Evolutionary conservation across 1,139 yeast species (phyloP), one percentile per base, ranked within the genome.

Genomic region (Zygoascus meyerae): DNA sequence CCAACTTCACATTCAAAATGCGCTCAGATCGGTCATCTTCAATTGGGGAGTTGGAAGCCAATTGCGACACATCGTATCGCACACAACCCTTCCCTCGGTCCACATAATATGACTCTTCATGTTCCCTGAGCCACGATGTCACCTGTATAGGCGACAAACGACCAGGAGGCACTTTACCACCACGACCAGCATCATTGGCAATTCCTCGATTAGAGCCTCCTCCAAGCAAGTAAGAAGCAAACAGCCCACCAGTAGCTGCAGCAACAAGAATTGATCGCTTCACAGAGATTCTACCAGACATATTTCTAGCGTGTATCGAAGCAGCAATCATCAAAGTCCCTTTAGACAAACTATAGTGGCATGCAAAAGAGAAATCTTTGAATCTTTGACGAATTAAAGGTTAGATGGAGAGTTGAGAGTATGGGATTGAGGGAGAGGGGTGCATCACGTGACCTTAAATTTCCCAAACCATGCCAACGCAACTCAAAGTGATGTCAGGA

Each of bases 11-110:
- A 51, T 86, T 89, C 10, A 90, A 83, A 38, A 89, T 79, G 55
- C 83, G 84, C 62, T 90, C 97, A 1, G 92, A 79, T 52, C 95
- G 77, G 60, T 86, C 96, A 63, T 92, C 98, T 65, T 92, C 99
- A 55, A 90, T 87, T 8, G 98, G 98, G 41, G 84, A 80, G 64
- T 92, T 94, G 37, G 95, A 83, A 7, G 97, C 85, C 49, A 92
- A 69, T 67, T 92, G 98, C 43, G 95, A 78, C 31, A 87, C 78
- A 62, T 94, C 98, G 60, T 89, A 90, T 48, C 98, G 73, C n/a
- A 81, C 67, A 14, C 92, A 92, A n/a, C 97, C 97, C 55, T 84
- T 83, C 11, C 94, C 90, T 50, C 96, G 74, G 55, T 85, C 81
- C 16, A 90, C 92, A 36, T 70, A 63, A 60, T 83, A 86, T 54